Percentiles rank a stretch among this genome's conserved stretches.
Conservation (phyloP, 352 stramenopile species). For the Ophiocytium majus region DNA sequence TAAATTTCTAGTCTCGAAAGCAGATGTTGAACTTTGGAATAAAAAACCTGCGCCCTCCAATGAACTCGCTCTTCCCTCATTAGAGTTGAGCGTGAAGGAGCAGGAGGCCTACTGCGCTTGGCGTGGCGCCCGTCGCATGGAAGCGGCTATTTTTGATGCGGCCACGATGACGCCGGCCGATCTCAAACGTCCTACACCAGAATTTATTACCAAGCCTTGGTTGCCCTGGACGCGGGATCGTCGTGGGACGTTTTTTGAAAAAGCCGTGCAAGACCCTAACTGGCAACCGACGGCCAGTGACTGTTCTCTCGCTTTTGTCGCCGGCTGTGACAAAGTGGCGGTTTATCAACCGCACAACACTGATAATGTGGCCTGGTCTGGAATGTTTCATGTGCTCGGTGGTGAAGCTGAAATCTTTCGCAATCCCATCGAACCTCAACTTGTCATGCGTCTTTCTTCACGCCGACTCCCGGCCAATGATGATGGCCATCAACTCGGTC, state of each 20-base stretch:
- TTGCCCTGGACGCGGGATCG: not conserved
- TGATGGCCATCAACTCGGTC: too few relatives aligned
- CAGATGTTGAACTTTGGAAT: too few relatives aligned
- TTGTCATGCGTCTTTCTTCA: too few relatives aligned
- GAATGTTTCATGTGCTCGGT: not conserved
- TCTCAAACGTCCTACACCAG: not conserved
- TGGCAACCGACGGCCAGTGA: not conserved
- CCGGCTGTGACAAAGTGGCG: not conserved
- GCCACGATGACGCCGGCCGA: slow-evolving; percentile 6
- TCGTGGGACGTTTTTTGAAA: not conserved
- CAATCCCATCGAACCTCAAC: slow-evolving; percentile 3
- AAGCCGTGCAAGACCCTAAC: not conserved
- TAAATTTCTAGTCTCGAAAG: not conserved
- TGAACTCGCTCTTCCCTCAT: too few relatives aligned
- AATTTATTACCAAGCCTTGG: not conserved
- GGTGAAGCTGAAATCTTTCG: not conserved
- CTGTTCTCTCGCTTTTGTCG: not conserved
- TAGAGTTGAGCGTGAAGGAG: not conserved
- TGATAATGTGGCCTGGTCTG: not conserved
- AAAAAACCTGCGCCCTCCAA: not conserved
- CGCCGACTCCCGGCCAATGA: too few relatives aligned
- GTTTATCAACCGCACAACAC: not conserved
- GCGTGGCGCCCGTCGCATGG: not conserved
- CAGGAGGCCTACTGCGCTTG: not conserved
- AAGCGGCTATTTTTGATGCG: not conserved